Percentiles rank a stretch among this genome's conserved stretches.
phyloP scores from a whole-genome alignment of 768 basidiomycete genomes.

The Hypholoma sublateritium region DNA sequence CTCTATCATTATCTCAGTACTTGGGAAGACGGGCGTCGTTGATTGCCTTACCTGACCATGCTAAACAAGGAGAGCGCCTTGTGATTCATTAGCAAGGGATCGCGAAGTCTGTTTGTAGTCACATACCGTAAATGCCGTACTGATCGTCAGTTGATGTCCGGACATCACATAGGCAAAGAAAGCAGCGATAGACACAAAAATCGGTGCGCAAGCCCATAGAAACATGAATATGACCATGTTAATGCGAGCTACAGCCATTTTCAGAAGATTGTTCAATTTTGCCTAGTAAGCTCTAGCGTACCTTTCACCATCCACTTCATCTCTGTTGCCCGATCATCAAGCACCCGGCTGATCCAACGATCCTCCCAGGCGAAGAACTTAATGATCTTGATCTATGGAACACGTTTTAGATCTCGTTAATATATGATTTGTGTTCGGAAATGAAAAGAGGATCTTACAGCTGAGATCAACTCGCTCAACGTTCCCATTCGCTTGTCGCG shows the following conservation, averaged over 20 bases:
- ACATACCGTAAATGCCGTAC: slow-evolving; percentile 33
- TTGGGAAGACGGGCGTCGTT: not conserved
- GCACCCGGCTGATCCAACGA: slow-evolving; percentile 66
- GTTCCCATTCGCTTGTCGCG: slow-evolving; percentile 78
- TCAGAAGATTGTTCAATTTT: not conserved
- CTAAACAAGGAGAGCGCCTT: slow-evolving; percentile 79
- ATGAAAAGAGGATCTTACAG: slow-evolving; percentile 35
- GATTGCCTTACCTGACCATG: slow-evolving; percentile 68
- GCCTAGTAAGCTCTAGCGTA: slow-evolving; percentile 19
- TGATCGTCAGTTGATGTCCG: slow-evolving; percentile 67
- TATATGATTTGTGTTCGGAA: not conserved
- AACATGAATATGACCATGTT: slow-evolving; percentile 72
- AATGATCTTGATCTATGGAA: slow-evolving; percentile 62
- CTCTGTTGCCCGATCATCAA: slow-evolving; percentile 67
- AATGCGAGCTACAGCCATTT: slow-evolving; percentile 47
- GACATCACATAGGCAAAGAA: slow-evolving; percentile 76
- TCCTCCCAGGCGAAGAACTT: slow-evolving; percentile 86
- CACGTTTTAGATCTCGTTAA: not conserved
- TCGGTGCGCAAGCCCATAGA: slow-evolving; percentile 76
- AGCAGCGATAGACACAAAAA: slow-evolving; percentile 75
- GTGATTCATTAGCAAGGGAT: not conserved
- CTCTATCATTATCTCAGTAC: slow-evolving; percentile 27
- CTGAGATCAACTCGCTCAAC: slow-evolving; percentile 73
- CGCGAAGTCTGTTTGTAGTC: not conserved
- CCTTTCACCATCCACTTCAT: slow-evolving; percentile 77